Evolutionary conservation across 202 grass and related monocot species (phyloP), one percentile per base, ranked within the genome.

Genomic region (Zizania palustris): DNA sequence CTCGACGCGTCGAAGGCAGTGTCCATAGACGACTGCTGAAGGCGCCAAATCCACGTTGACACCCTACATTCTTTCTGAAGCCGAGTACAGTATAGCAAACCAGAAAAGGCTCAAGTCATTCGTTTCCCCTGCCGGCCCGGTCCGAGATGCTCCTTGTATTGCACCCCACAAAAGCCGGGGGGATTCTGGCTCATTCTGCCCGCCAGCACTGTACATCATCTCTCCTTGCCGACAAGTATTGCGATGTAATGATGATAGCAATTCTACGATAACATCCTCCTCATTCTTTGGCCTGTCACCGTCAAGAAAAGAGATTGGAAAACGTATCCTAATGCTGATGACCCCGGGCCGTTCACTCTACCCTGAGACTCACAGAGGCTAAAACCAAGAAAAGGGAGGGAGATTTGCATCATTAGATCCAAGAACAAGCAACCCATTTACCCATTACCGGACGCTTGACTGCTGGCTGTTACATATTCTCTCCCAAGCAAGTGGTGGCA

Each of bases 1-100:
- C 78, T 96, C 34, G 92, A 96, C 73, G 89, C 92, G 69, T 73
- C 92, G 33, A 96, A 89, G 80, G 81, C 92, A 19, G 82, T 92
- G 22, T 81, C 92, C 3, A 82, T 96, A 60, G 84, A 92, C 43
- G 87, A 89, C 63, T 89, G 82, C 77, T 85, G 54, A 44, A 56
- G 45, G n/a, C 37, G 37, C 46, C 50, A 44, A 41, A n/a, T n/a
- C 6, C 7, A 55, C 51, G 45, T 44, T 82, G 72, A 56, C 67
- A 3, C 67, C 35, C 38, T n/a, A 55, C 51, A 77, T 72, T 85
- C 59, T 73, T 81, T 72, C 45, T 22, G 49, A 77, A 63, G 82
- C 60, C 37, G 9, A 55, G 66, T 72, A 84, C 65, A 85, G 77
- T 39, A 76, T 14, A 81, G 15, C 34, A 77, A 60, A 60, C 35